phyloP scores from a whole-genome alignment of 2,329 filamentous ascomycete genomes.

The Fusarium sp. region DNA sequence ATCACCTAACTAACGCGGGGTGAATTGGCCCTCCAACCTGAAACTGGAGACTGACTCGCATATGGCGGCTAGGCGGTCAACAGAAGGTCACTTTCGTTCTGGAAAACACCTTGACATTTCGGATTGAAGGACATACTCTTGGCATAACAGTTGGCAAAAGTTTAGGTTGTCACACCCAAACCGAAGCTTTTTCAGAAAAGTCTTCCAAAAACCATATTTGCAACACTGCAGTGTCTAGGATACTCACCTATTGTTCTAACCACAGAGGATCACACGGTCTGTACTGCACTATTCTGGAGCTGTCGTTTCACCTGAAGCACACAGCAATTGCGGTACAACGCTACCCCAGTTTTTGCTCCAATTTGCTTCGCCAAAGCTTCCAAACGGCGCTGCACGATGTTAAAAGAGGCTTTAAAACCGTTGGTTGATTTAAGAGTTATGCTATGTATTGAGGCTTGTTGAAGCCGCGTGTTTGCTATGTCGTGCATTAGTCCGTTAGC shows the following conservation, averaged over 20 bases:
- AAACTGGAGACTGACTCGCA: slow-evolving; percentile 27
- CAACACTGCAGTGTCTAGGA: not conserved
- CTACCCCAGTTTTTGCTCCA: slow-evolving; percentile 14
- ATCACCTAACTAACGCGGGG: slow-evolving; percentile 11
- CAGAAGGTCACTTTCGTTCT: slow-evolving; percentile 13
- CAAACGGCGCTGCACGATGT: slow-evolving; percentile 8
- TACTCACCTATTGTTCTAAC: not conserved
- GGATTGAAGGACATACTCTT: not conserved
- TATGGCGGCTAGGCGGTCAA: slow-evolving; percentile 30
- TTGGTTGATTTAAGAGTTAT: not conserved
- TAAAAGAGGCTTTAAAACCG: not conserved
- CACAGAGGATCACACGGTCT: not conserved
- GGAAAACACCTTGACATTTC: slow-evolving; percentile 7
- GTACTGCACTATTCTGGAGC: slow-evolving; percentile 14
- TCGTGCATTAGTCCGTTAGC: slow-evolving; percentile 11
- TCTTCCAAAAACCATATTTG: slow-evolving; percentile 6
- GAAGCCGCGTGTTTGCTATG: slow-evolving; percentile 3
- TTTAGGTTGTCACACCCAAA: not conserved
- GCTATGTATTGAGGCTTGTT: not conserved
- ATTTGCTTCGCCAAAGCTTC: slow-evolving; percentile 13
- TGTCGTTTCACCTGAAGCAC: slow-evolving; percentile 36
- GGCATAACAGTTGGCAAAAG: not conserved
- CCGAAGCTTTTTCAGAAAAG: not conserved
- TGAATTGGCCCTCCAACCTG: slow-evolving; percentile 27
- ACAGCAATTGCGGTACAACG: slow-evolving; percentile 24